A percentile compares a stretch with the other conserved stretches of the same genome.
These are phyloP conservation scores for Leptoxyphium fumago DNA, from an alignment of 2,329 filamentous ascomycete genomes.

Conservation along the genomic window DNA sequence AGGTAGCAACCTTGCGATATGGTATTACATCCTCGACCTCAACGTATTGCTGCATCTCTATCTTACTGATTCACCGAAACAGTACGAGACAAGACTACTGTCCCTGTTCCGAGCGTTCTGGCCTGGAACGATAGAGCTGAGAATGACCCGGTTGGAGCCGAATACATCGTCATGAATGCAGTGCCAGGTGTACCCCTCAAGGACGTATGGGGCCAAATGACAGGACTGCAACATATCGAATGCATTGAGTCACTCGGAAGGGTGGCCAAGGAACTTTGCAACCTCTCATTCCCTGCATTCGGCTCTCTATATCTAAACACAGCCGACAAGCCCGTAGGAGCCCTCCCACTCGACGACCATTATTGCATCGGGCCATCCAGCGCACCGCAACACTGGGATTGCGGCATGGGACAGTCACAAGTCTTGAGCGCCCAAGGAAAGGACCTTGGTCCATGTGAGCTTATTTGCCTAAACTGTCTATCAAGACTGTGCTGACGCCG, in stretches of 20 bases:
- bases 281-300: background rate
- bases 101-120: slow-evolving; percentile 29
- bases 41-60: too few relatives aligned
- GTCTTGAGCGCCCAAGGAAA: too few relatives aligned
- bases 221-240: slow-evolving; percentile 1
- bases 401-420: background rate
- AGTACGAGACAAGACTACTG: too few relatives aligned
- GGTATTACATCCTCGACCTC: too few relatives aligned
- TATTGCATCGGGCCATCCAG: background rate
- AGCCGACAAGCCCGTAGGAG: background rate
- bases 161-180: slow-evolving; percentile 3
- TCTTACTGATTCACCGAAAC: too few relatives aligned
- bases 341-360: background rate
- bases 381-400: background rate
- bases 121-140: slow-evolving; percentile 27
- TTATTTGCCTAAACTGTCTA: too few relatives aligned
- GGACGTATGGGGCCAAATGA: slow-evolving; percentile 10
- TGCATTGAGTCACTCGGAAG: background rate
- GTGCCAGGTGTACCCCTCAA: slow-evolving; percentile 19
- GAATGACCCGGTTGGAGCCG: too few relatives aligned
- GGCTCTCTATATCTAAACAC: background rate
- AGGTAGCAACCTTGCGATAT: slow-evolving; percentile 29
- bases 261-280: background rate
- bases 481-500: background rate
- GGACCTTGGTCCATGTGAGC: too few relatives aligned